Conservation (phyloP, 225 moss, liverwort and hornwort species). For the Takakia lepidozioides region DNA sequence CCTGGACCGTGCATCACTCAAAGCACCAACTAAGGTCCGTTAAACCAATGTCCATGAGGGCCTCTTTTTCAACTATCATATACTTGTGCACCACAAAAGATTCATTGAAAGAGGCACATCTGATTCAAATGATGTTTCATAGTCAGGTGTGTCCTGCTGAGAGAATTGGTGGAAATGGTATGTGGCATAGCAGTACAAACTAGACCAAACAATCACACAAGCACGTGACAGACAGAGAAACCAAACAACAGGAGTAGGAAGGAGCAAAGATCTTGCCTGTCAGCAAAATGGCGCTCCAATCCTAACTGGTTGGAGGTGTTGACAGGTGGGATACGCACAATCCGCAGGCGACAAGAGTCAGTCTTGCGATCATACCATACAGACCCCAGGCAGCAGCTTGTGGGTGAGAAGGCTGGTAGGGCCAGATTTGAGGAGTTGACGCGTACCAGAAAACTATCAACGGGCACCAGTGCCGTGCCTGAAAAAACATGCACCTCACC, state of each 20-base stretch:
- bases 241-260: background rate
- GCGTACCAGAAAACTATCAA: slow-evolving; percentile 64
- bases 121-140: too few relatives aligned
- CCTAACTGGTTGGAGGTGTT: slow-evolving; percentile 21
- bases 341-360: slow-evolving; percentile 61
- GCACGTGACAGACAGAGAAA: too few relatives aligned
- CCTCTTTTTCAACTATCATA: too few relatives aligned
- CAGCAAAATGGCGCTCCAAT: slow-evolving; percentile 86
- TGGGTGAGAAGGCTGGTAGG: slow-evolving; percentile 85
- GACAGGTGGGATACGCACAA: slow-evolving; percentile 45
- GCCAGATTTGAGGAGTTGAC: slow-evolving; percentile 44
- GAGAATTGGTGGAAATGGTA: too few relatives aligned
- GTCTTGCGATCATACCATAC: slow-evolving; percentile 70
- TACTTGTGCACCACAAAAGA: too few relatives aligned
- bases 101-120: too few relatives aligned
- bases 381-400: slow-evolving; percentile 83
- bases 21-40: too few relatives aligned
- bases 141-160: too few relatives aligned
- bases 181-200: too few relatives aligned
- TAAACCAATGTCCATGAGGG: too few relatives aligned
- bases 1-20: too few relatives aligned
- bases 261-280: slow-evolving; percentile 35
- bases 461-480: slow-evolving; percentile 46
- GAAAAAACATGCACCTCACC: slow-evolving; percentile 87
- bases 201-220: too few relatives aligned